Evolutionary conservation across 2,329 filamentous ascomycete species (phyloP).

Genomic region (Rhynchosporium agropyri): DNA sequence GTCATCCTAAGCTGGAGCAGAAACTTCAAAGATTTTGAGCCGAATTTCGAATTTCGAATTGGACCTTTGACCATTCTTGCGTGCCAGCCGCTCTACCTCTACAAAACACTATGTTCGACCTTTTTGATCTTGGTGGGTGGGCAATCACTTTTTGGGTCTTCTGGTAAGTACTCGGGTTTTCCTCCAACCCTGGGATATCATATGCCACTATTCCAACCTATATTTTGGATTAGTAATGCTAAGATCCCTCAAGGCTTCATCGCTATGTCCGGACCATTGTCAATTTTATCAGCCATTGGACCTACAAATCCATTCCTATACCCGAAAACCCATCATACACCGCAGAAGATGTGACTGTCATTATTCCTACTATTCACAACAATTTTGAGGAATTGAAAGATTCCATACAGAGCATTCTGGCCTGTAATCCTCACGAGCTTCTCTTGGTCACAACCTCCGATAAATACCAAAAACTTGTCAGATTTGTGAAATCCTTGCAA

Average conservation of each 20-base stretch:
- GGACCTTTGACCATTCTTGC: not conserved
- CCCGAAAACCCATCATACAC: conserved; percentile 70
- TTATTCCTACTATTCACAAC: conserved; percentile 90
- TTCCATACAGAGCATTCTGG: conserved; percentile 77
- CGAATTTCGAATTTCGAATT: conserved; percentile 8
- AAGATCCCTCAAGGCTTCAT: conserved; percentile 64
- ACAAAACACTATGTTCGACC: conserved; percentile 1
- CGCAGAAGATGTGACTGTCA: conserved; percentile 86
- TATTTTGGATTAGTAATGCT: not conserved
- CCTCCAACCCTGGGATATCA: not conserved
- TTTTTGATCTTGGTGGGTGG: conserved; percentile 18
- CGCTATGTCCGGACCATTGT: conserved; percentile 85
- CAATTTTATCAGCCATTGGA: conserved; percentile 84
- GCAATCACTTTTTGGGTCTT: conserved; percentile 29
- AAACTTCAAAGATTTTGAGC: not conserved
- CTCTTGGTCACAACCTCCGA: conserved; percentile 86
- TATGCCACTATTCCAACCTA: not conserved
- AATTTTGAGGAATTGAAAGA: conserved; percentile 80
- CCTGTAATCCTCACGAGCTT: conserved; percentile 69
- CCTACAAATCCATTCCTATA: conserved; percentile 81
- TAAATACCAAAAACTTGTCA: conserved; percentile 69
- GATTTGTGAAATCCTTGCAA: conserved; percentile 63
- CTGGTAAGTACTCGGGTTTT: conserved; percentile 31
- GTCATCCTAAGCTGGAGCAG: conserved; percentile 3
- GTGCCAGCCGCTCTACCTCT: not conserved